phyloP scores from a whole-genome alignment of 768 basidiomycete genomes.

The Pulveroboletus frians region DNA sequence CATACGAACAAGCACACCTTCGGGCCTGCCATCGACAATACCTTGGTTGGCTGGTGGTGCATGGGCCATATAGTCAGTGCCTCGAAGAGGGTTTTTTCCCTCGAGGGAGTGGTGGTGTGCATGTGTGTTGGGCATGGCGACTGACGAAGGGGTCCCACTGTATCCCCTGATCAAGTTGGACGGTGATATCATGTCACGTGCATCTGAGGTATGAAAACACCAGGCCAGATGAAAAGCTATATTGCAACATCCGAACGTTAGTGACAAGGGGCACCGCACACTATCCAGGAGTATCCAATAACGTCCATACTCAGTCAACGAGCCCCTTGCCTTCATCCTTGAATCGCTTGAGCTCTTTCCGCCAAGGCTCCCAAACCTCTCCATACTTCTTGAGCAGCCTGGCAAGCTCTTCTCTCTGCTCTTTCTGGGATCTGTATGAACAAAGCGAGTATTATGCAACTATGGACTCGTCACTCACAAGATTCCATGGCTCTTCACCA shows the following conservation, averaged over 20 bases:
- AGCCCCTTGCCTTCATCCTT: conserved; percentile 67
- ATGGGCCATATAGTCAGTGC: conserved; percentile 14
- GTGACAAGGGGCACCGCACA: not conserved
- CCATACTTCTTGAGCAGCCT: conserved; percentile 81
- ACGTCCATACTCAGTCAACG: conserved; percentile 18
- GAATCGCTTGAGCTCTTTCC: conserved; percentile 69
- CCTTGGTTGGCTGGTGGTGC: conserved; percentile 12
- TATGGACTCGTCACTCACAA: conserved; percentile 47
- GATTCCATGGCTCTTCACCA: conserved; percentile 78
- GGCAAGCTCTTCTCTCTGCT: conserved; percentile 77
- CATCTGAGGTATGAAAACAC: no score
- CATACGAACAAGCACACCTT: conserved; percentile 3
- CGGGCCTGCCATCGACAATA: conserved; percentile 19
- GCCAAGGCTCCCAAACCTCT: conserved; percentile 82
- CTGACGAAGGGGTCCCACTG: not conserved
- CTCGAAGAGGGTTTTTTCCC: conserved; percentile 14
- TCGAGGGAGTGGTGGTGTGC: conserved; percentile 14
- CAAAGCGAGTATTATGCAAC: not conserved
- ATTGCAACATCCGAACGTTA: not conserved
- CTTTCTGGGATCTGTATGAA: conserved; percentile 44
- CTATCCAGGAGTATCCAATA: not conserved
- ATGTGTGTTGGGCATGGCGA: conserved; percentile 9
- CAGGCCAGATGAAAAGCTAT: not conserved
- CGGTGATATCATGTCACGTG: no score
- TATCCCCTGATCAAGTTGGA: not conserved